Percentiles rank a stretch among this genome's conserved stretches.
These are phyloP conservation scores for Leccinum ochraceum DNA, from an alignment of 768 basidiomycete genomes.

Conservation along the genomic window DNA sequence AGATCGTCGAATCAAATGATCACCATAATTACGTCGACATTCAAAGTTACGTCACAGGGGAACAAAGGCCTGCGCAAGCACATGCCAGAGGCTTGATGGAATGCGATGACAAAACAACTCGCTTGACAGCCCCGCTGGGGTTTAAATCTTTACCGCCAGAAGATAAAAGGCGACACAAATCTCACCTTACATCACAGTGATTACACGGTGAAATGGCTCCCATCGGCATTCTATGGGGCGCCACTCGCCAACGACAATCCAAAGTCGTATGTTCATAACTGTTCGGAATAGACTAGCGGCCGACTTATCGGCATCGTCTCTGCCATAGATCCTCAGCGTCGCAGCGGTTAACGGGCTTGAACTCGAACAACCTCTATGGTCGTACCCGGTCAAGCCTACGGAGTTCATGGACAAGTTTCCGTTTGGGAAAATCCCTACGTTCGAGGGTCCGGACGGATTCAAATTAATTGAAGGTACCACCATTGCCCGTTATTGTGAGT, in stretches of 20 bases:
- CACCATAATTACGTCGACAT: no score
- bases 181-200: no score
- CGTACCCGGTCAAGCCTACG: constrained; percentile 13
- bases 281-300: neutral
- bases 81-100: no score
- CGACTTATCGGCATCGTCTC: neutral
- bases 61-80: no score
- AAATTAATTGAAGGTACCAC: constrained; percentile 21
- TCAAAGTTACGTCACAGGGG: no score
- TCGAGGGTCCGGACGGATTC: constrained; percentile 22
- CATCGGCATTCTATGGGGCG: constrained; percentile 24
- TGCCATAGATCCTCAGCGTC: constrained; percentile 19
- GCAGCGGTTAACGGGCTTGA: constrained; percentile 21
- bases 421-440: constrained; percentile 25
- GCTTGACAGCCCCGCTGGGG: neutral
- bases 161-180: neutral
- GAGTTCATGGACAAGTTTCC: constrained; percentile 21
- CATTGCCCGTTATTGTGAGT: constrained; percentile 27
- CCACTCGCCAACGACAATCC: constrained; percentile 20
- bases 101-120: no score
- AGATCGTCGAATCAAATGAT: no score
- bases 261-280: constrained; percentile 22
- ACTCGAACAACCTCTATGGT: constrained; percentile 15
- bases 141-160: neutral
- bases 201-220: constrained; percentile 10